phyloP scores from a whole-genome alignment of 139 green algal species.

The Asterochloris erici region DNA sequence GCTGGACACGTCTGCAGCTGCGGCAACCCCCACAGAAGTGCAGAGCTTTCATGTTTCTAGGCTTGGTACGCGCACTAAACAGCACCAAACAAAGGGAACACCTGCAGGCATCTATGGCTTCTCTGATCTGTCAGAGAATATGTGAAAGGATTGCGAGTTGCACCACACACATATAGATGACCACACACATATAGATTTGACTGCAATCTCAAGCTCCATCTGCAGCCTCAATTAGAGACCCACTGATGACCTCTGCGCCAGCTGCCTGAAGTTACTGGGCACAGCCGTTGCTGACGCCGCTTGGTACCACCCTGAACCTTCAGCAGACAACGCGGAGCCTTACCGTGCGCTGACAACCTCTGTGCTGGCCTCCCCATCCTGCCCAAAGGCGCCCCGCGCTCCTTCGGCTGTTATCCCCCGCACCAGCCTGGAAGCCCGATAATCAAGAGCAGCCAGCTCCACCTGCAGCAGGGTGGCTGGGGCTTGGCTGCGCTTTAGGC shows the following conservation, averaged over 20 bases:
- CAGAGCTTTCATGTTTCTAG: neutral
- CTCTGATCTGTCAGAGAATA: no score
- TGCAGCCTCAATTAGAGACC: no score
- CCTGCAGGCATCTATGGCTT: neutral
- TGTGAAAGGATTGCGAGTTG: no score
- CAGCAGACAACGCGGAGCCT: neutral
- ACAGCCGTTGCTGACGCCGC: no score
- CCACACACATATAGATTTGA: no score
- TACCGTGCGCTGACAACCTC: conserved; percentile 62
- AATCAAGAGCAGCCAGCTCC: conserved; percentile 57
- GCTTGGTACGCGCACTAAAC: neutral
- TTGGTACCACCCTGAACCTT: no score
- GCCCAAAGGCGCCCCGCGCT: conserved; percentile 26
- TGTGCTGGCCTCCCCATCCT: conserved; percentile 11
- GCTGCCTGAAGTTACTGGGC: no score
- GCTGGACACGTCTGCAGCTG: neutral
- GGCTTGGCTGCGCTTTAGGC: no score
- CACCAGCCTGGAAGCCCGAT: conserved; percentile 51
- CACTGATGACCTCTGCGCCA: no score
- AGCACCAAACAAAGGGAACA: neutral
- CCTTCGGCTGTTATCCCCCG: conserved; percentile 19
- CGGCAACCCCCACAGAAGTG: neutral
- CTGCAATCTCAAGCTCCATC: no score
- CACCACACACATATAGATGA: no score
- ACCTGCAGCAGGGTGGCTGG: conserved; percentile 35